These are phyloP conservation scores for Vaccinium darrowii DNA, from an alignment of 148 eudicot species.

Conservation along the genomic window DNA sequence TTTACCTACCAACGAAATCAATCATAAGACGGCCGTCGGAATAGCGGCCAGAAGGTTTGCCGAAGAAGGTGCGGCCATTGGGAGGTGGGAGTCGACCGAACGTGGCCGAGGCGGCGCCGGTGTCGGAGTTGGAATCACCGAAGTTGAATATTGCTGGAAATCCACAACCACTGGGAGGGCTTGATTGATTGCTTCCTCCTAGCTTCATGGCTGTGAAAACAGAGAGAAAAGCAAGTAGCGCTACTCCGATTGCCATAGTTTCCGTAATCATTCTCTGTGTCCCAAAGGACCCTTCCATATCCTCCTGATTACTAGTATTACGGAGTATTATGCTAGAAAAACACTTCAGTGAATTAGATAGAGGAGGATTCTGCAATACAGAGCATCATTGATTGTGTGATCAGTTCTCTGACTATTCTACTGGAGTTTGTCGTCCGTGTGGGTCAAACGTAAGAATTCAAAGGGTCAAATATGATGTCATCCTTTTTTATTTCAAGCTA, in stretches of 20 bases:
- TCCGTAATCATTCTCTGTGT: not conserved
- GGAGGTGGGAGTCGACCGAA: conserved; percentile 22
- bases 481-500: too few relatives aligned
- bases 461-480: too few relatives aligned
- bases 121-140: conserved; percentile 43
- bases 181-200: not conserved
- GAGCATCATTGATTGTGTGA: too few relatives aligned
- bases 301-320: too few relatives aligned
- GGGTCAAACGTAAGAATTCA: too few relatives aligned
- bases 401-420: too few relatives aligned
- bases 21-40: conserved; percentile 39
- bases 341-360: too few relatives aligned
- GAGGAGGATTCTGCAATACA: too few relatives aligned
- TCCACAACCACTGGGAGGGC: conserved; percentile 9
- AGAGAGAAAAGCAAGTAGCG: conserved; percentile 9
- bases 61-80: conserved; percentile 32
- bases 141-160: conserved; percentile 44
- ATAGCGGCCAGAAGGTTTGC: conserved; percentile 28
- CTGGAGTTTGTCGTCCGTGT: too few relatives aligned
- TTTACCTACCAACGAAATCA: conserved; percentile 36
- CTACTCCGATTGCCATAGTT: not conserved
- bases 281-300: too few relatives aligned
- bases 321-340: too few relatives aligned
- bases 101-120: conserved; percentile 31
- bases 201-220: not conserved